phyloP scores from a whole-genome alignment of 306 rosid genomes.

The Carpinus viminea region DNA sequence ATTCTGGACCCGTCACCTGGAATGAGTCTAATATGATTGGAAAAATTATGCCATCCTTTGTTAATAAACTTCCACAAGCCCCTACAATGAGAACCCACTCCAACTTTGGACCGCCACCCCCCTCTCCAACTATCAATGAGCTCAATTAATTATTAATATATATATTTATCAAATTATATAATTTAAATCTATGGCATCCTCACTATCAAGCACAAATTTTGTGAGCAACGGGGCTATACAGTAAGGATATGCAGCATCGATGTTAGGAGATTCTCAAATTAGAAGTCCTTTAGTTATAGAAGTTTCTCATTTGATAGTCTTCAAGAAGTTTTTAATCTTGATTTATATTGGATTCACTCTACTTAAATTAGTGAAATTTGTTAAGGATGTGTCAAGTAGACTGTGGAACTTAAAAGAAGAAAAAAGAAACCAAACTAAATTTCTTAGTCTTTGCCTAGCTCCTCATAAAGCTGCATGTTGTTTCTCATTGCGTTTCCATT shows the following conservation, averaged over 20 bases:
- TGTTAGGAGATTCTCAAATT: not conserved
- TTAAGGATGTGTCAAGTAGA: not conserved
- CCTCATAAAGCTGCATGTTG: not conserved
- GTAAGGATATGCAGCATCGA: not conserved
- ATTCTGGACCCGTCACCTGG: no score
- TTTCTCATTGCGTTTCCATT: constrained; percentile 9
- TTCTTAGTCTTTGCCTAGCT: constrained; percentile 8
- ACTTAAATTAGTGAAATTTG: not conserved
- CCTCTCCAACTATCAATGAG: no score
- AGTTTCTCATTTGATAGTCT: not conserved
- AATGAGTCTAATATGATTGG: no score
- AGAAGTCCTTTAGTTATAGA: not conserved
- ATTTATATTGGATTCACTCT: not conserved
- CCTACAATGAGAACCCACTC: no score
- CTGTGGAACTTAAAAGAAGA: not conserved
- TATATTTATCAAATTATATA: not conserved
- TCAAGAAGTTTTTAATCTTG: not conserved
- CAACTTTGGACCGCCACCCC: no score
- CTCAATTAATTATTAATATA: no score
- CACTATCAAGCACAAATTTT: not conserved
- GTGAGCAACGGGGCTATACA: not conserved
- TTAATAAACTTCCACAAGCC: no score
- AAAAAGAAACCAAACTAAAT: not conserved
- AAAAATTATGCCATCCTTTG: no score
- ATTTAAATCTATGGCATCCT: not conserved